A percentile compares a stretch with the other conserved stretches of the same genome.
Conservation (phyloP, 257 asterid genomes). For the Solanum pinnatisectum region DNA sequence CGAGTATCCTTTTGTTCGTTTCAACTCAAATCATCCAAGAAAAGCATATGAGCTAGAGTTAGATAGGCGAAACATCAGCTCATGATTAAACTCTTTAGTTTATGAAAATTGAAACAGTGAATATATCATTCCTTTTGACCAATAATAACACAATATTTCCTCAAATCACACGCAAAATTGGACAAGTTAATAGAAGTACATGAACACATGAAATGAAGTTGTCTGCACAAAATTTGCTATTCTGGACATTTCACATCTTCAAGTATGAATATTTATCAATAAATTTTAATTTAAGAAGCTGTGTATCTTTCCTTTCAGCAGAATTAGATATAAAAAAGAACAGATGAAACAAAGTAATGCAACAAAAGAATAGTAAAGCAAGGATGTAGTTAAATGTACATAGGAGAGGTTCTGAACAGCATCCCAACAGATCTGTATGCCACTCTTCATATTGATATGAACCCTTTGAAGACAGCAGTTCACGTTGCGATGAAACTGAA, state of each 20-base stretch:
- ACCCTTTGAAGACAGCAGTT: conserved; percentile 49
- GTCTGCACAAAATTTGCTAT: neutral
- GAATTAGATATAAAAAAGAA: neutral
- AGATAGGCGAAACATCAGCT: neutral
- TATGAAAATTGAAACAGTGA: neutral
- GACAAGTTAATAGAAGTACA: neutral
- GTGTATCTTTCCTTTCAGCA: neutral
- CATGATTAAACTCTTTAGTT: neutral
- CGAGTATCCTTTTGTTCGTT: neutral
- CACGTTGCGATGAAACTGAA: conserved; percentile 58
- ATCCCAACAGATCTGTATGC: conserved; percentile 84
- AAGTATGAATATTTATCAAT: neutral
- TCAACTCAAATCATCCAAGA: neutral
- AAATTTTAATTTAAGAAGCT: neutral
- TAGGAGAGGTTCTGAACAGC: conserved; percentile 87
- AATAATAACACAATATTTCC: neutral
- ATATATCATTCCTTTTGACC: neutral
- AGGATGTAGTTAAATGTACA: conserved; percentile 34
- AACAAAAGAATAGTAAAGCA: neutral
- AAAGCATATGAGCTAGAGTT: neutral
- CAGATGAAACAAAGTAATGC: neutral
- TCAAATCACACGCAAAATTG: neutral
- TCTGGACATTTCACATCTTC: neutral
- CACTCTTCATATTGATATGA: conserved; percentile 41
- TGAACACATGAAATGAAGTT: neutral